phyloP scores from a whole-genome alignment of 192 early-diverging fungal species.

The Coemansia sp. region DNA sequence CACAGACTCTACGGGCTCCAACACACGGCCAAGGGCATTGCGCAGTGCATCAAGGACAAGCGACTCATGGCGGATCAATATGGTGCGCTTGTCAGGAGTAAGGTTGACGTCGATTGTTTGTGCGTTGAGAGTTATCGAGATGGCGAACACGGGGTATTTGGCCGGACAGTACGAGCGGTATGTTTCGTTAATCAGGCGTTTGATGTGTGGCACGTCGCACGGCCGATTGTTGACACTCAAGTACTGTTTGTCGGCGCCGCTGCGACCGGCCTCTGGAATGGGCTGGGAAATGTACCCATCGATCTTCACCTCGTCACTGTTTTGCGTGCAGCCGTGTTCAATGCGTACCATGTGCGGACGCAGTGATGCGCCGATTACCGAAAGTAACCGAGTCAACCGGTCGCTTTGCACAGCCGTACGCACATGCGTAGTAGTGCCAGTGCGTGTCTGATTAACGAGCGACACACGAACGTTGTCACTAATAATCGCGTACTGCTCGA shows the following conservation, averaged over 20 bases:
- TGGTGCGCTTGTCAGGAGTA: slow-evolving; percentile 90
- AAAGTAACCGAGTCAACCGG: slow-evolving; percentile 55
- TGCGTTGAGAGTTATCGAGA: slow-evolving; percentile 56
- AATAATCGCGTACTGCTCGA: slow-evolving; percentile 86
- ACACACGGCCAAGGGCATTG: slow-evolving; percentile 11
- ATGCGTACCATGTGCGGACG: slow-evolving; percentile 24
- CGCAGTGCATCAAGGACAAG: slow-evolving; percentile 18
- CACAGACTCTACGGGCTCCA: slow-evolving; percentile 22
- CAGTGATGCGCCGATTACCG: slow-evolving; percentile 73
- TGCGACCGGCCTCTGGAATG: slow-evolving; percentile 65
- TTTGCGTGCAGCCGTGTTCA: not conserved
- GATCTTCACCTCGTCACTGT: slow-evolving; percentile 13
- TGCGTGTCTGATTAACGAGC: slow-evolving; percentile 59
- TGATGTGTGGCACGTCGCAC: slow-evolving; percentile 75
- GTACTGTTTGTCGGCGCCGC: slow-evolving; percentile 80
- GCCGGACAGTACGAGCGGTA: slow-evolving; percentile 67
- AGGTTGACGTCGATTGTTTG: slow-evolving; percentile 84
- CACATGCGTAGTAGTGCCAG: slow-evolving; percentile 1
- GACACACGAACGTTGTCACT: slow-evolving; percentile 66
- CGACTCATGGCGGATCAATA: slow-evolving; percentile 79
- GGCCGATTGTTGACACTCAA: slow-evolving; percentile 89
- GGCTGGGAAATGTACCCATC: slow-evolving; percentile 65
- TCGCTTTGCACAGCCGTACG: slow-evolving; percentile 18
- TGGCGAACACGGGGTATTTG: slow-evolving; percentile 78
- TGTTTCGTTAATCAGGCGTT: slow-evolving; percentile 78